Evolutionary conservation across 1,284 basidiomycete genomes (phyloP).

Genomic region (Sanghuangporus sanghuang): DNA sequence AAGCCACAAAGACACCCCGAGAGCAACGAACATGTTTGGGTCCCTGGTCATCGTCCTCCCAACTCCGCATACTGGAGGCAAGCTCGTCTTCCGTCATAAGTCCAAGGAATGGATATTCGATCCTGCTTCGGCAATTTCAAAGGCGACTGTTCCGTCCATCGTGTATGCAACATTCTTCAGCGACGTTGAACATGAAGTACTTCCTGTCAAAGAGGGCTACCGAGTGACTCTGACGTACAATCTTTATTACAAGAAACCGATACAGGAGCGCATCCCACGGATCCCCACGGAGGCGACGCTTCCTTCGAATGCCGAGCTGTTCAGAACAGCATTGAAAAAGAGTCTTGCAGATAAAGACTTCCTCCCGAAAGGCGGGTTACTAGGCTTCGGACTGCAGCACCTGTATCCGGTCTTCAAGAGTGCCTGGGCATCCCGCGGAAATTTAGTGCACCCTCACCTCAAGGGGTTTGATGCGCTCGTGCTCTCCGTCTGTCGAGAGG

Average conservation of each 20-base stretch:
- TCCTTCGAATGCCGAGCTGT: background rate
- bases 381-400: conserved; percentile 31
- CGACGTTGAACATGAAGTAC: conserved; percentile 11
- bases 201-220: background rate
- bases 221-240: conserved; percentile 10
- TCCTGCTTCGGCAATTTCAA: background rate
- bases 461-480: too few species aligned
- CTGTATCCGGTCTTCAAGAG: conserved; percentile 25
- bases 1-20: conserved; percentile 16
- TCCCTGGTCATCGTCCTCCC: conserved; percentile 15
- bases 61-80: conserved; percentile 13
- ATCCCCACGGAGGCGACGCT: background rate
- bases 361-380: conserved; percentile 27
- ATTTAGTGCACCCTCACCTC: too few species aligned
- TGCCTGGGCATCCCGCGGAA: too few species aligned
- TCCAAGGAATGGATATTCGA: conserved; percentile 7
- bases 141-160: background rate
- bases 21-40: conserved; percentile 13
- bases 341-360: conserved; percentile 23
- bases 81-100: conserved; percentile 3
- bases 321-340: background rate
- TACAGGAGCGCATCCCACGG: background rate
- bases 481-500: too few species aligned
- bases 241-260: background rate
- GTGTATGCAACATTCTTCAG: conserved; percentile 8